Percentiles rank a stretch among this genome's conserved stretches.
Evolutionary conservation across 2,329 filamentous ascomycete species (phyloP).

Genomic region (Phialemoniopsis sp.): DNA sequence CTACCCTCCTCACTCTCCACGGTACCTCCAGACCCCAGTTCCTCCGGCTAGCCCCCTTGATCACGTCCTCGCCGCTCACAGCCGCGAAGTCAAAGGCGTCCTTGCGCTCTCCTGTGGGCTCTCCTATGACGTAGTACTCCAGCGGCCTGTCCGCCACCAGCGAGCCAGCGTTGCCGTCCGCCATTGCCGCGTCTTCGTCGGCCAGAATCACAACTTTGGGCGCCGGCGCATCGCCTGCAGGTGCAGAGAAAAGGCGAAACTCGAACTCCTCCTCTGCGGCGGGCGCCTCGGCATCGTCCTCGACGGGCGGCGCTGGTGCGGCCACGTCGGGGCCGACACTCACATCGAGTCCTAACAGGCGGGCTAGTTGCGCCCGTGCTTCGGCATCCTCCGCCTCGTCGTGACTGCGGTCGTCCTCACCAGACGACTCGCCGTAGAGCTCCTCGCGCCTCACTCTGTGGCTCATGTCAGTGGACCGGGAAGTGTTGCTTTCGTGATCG

Average conservation of each 20-base stretch:
- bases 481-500: slow-evolving; percentile 40
- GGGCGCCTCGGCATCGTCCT: slow-evolving; percentile 14
- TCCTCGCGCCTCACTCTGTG: slow-evolving; percentile 52
- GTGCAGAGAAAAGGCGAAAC: slow-evolving; percentile 53
- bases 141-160: slow-evolving; percentile 33
- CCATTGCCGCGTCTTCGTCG: slow-evolving; percentile 30
- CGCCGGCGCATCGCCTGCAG: slow-evolving; percentile 21
- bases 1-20: slow-evolving; percentile 50
- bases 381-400: slow-evolving; percentile 29
- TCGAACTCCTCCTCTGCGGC: slow-evolving; percentile 40
- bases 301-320: slow-evolving; percentile 18
- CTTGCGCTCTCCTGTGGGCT: slow-evolving; percentile 28
- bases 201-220: slow-evolving; percentile 46
- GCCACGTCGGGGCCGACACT: slow-evolving; percentile 5
- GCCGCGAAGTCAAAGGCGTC: slow-evolving; percentile 40
- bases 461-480: slow-evolving; percentile 6
- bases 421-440: slow-evolving; percentile 34
- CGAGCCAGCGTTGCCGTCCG: slow-evolving; percentile 29
- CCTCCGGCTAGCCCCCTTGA: slow-evolving; percentile 33
- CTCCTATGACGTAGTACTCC: slow-evolving; percentile 43
- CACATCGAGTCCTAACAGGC: slow-evolving; percentile 36
- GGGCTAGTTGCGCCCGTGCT: slow-evolving; percentile 42
- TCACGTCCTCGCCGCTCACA: slow-evolving; percentile 47
- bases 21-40: slow-evolving; percentile 57
- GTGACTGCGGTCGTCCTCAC: slow-evolving; percentile 16